These are phyloP conservation scores for Protomyces inouyei DNA, from an alignment of 1,139 yeast genomes.

Conservation along the genomic window DNA sequence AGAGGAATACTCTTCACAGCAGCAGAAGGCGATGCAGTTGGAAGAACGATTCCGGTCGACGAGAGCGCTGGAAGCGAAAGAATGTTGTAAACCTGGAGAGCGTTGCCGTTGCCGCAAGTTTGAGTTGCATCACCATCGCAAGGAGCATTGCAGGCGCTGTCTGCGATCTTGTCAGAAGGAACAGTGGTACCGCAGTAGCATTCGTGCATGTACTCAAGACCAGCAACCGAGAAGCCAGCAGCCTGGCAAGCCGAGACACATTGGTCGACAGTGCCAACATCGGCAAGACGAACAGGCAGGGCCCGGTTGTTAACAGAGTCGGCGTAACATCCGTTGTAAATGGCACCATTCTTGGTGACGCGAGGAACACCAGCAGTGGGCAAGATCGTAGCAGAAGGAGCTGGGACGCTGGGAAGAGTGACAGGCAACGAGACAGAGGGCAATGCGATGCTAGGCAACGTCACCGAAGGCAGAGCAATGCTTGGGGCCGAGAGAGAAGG, in stretches of 20 bases:
- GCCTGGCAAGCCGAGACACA: neutral
- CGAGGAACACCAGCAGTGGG: neutral
- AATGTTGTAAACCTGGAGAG: slow-evolving; percentile 17
- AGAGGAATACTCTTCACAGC: neutral
- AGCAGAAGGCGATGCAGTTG: neutral
- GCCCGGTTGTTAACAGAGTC: neutral
- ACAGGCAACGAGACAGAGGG: neutral
- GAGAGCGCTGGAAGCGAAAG: neutral
- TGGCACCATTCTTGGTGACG: neutral
- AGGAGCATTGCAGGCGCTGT: neutral
- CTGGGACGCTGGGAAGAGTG: neutral
- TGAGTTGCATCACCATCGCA: neutral
- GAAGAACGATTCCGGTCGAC: neutral
- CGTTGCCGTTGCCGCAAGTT: slow-evolving; percentile 4
- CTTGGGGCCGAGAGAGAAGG: neutral
- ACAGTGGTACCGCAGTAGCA: slow-evolving; percentile 6
- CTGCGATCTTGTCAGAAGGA: neutral
- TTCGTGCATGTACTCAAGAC: neutral
- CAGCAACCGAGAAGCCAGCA: slow-evolving; percentile 6
- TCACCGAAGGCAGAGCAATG: neutral
- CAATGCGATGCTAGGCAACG: neutral
- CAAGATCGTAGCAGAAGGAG: neutral
- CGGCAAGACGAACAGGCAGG: neutral
- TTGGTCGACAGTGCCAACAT: slow-evolving; percentile 4
- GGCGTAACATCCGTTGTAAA: slow-evolving; percentile 1